Conservation (phyloP, 352 stramenopile genomes). For the Phytophthora litchii region DNA sequence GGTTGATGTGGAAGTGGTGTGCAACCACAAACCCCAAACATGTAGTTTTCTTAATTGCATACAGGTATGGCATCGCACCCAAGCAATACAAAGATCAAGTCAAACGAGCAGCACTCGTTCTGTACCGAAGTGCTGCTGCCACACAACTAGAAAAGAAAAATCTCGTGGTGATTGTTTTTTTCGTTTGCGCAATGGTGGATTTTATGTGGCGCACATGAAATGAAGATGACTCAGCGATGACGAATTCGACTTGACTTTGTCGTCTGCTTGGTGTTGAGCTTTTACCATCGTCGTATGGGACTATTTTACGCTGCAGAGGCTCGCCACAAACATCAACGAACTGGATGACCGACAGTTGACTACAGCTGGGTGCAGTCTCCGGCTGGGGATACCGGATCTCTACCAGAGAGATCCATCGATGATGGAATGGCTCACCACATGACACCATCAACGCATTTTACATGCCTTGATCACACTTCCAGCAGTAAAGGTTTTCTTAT, state of each 20-base stretch:
- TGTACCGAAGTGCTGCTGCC: too few species aligned
- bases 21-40: too few species aligned
- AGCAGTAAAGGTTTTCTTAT: conserved; percentile 35
- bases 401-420: neutral
- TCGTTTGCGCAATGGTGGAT: too few species aligned
- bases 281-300: conserved; percentile 10
- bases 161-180: too few species aligned
- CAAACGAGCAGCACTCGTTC: too few species aligned
- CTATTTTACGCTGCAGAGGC: conserved; percentile 13
- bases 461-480: conserved; percentile 3
- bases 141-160: too few species aligned
- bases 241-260: neutral
- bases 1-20: conserved; percentile 4
- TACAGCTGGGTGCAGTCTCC: conserved; percentile 16
- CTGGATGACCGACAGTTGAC: conserved; percentile 24
- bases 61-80: too few species aligned
- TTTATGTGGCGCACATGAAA: too few species aligned
- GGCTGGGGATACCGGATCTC: conserved; percentile 17
- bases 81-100: too few species aligned
- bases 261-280: conserved; percentile 20
- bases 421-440: conserved; percentile 22
- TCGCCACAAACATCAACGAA: conserved; percentile 16
- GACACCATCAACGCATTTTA: conserved; percentile 17
- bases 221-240: neutral
- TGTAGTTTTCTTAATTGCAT: too few species aligned